Percentiles rank a stretch among this genome's conserved stretches.
These are phyloP conservation scores for Bisporella sp. DNA, from an alignment of 2,329 filamentous ascomycete species.

Conservation along the genomic window DNA sequence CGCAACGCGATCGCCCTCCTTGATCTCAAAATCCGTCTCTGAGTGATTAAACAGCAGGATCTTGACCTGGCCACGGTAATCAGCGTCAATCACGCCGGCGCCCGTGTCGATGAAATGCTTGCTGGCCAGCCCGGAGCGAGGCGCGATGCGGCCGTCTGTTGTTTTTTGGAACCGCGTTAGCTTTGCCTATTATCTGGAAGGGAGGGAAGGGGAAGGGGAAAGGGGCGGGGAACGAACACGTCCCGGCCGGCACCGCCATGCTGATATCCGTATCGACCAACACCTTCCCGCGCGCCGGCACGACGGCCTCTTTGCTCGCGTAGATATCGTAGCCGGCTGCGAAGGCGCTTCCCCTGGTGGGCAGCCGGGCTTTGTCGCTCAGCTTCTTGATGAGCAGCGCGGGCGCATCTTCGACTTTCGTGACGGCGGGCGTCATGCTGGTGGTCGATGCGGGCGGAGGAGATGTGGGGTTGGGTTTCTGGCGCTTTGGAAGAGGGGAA, in stretches of 20 bases:
- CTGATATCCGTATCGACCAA: conserved; percentile 87
- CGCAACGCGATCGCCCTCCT: conserved; percentile 83
- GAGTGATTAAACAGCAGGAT: conserved; percentile 91
- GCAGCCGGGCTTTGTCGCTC: conserved; percentile 67
- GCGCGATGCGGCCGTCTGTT: conserved; percentile 79
- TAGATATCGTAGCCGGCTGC: conserved; percentile 95
- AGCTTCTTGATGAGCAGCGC: conserved; percentile 69
- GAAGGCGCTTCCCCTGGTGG: conserved; percentile 81
- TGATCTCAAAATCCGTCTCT: conserved; percentile 73
- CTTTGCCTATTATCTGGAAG: no score
- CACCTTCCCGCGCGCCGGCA: conserved; percentile 77
- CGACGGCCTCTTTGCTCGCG: conserved; percentile 62
- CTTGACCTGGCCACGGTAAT: conserved; percentile 92
- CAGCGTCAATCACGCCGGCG: conserved; percentile 94
- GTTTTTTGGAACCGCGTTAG: not conserved
- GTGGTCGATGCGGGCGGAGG: conserved; percentile 3
- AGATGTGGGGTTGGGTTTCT: conserved; percentile 17
- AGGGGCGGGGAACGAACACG: conserved; percentile 54
- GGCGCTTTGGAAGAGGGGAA: conserved; percentile 25
- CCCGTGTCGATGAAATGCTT: conserved; percentile 97
- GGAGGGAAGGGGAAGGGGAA: not conserved
- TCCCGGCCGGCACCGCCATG: conserved; percentile 84
- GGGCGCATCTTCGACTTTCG: conserved; percentile 14
- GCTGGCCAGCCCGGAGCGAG: conserved; percentile 80
- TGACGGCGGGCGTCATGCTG: conserved; percentile 9